These are phyloP conservation scores for Hansfordia pulvinata DNA, from an alignment of 2,329 filamentous ascomycete genomes.

Conservation along the genomic window DNA sequence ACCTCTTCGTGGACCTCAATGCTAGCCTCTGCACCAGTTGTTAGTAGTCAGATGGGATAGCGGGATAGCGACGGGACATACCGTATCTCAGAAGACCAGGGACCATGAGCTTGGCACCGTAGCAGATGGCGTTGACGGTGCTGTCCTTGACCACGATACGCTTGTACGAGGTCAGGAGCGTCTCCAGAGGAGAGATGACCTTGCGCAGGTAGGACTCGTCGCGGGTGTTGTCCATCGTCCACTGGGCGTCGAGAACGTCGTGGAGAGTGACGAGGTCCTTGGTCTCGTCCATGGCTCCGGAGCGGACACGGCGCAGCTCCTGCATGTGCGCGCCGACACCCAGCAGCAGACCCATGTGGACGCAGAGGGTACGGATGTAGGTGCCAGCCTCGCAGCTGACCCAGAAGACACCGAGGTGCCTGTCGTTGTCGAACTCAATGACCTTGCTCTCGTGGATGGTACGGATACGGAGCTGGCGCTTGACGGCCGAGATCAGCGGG, in stretches of 20 bases:
- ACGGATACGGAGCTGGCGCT: slow-evolving; percentile 94
- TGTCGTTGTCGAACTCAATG: slow-evolving; percentile 95
- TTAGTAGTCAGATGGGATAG: slow-evolving; percentile 10
- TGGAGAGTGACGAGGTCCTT: slow-evolving; percentile 86
- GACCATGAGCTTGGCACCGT: slow-evolving; percentile 98
- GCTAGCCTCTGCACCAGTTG: slow-evolving; percentile 48
- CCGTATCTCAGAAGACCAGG: slow-evolving; percentile 87
- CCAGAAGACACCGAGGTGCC: slow-evolving; percentile 97
- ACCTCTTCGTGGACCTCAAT: slow-evolving; percentile 95
- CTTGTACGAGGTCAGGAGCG: slow-evolving; percentile 85
- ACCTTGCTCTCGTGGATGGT: slow-evolving; percentile 97
- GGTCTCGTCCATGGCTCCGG: slow-evolving; percentile 88
- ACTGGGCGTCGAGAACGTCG: slow-evolving; percentile 91
- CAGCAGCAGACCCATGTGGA: slow-evolving; percentile 66
- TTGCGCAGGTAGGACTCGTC: slow-evolving; percentile 86
- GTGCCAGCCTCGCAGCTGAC: slow-evolving; percentile 97
- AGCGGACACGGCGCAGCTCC: slow-evolving; percentile 85
- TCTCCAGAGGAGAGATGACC: slow-evolving; percentile 89
- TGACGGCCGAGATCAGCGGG: slow-evolving; percentile 94
- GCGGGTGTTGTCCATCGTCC: slow-evolving; percentile 87
- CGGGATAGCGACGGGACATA: slow-evolving; percentile 25
- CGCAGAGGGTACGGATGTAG: slow-evolving; percentile 96
- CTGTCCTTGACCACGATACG: slow-evolving; percentile 95
- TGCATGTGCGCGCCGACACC: slow-evolving; percentile 96
- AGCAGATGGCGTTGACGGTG: slow-evolving; percentile 93